Evolutionary conservation across 306 rosid genomes (phyloP).

Genomic region (Echinosophora koreensis): DNA sequence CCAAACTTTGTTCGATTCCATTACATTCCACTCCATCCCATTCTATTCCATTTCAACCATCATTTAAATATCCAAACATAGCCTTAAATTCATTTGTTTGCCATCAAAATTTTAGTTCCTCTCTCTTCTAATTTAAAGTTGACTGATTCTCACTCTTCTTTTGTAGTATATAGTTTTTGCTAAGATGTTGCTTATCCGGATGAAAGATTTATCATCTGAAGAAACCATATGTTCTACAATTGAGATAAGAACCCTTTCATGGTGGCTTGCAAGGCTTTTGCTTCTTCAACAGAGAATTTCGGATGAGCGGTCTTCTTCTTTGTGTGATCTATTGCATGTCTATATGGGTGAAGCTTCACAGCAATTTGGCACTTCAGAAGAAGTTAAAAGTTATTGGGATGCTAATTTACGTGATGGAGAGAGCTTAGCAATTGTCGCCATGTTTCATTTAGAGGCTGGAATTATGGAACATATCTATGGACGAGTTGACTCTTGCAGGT

Average conservation of each 20-base stretch:
- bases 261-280: slow-evolving; percentile 88
- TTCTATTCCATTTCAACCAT: no score
- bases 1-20: no score
- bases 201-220: slow-evolving; percentile 66
- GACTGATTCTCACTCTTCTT: slow-evolving; percentile 27
- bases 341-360: slow-evolving; percentile 58
- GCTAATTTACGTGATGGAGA: slow-evolving; percentile 58
- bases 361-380: slow-evolving; percentile 68
- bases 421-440: slow-evolving; percentile 64
- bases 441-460: slow-evolving; percentile 86
- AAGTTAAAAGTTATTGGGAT: slow-evolving; percentile 70
- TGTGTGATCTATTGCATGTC: slow-evolving; percentile 80
- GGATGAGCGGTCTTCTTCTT: slow-evolving; percentile 81
- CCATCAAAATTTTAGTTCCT: neutral
- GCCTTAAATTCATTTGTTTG: neutral
- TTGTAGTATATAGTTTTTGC: slow-evolving; percentile 86
- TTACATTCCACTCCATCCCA: no score
- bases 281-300: slow-evolving; percentile 83
- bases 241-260: slow-evolving; percentile 71
- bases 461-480: slow-evolving; percentile 80
- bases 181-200: slow-evolving; percentile 78
- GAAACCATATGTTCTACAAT: slow-evolving; percentile 46
- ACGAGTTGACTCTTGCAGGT: slow-evolving; percentile 94
- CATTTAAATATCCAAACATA: no score
- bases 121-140: neutral